Evolutionary conservation across 129 eudicot species (phyloP).

Genomic region (Chrysanthemum lavandulifolium): DNA sequence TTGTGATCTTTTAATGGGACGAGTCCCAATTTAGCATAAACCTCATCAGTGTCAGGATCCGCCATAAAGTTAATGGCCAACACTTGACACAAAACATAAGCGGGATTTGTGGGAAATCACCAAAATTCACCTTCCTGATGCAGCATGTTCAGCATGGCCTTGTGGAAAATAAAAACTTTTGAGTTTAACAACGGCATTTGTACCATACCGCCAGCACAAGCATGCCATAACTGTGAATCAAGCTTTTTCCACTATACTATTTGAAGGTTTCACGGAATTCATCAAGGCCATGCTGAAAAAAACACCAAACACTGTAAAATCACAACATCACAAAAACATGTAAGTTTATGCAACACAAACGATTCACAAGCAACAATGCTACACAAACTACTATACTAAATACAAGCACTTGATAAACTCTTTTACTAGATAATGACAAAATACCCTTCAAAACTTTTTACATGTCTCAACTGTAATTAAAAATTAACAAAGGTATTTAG

Average conservation of each 20-base stretch:
- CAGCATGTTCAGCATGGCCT: conserved; percentile 69
- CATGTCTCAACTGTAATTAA: no score
- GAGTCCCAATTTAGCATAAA: conserved; percentile 42
- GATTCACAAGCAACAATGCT: neutral
- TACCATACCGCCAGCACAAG: conserved; percentile 64
- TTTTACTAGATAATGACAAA: no score
- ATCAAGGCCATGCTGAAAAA: conserved; percentile 25
- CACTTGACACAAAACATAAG: conserved; percentile 45
- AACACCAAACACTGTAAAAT: conserved; percentile 18
- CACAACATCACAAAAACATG: neutral
- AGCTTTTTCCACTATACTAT: conserved; percentile 51
- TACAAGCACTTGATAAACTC: neutral
- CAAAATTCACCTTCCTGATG: conserved; percentile 45
- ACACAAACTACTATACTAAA: neutral
- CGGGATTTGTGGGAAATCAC: conserved; percentile 28
- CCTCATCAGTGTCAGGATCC: conserved; percentile 50
- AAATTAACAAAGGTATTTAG: no score
- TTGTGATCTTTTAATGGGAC: conserved; percentile 30
- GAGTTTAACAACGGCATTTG: conserved; percentile 54
- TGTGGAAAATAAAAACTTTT: conserved; percentile 78
- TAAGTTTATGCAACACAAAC: conserved; percentile 16
- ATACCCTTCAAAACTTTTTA: no score
- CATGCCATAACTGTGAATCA: conserved; percentile 81
- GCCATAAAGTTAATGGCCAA: conserved; percentile 37
- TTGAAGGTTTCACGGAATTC: conserved; percentile 40